Evolutionary conservation across 352 stramenopile species (phyloP).

Genomic region (Pythium plurisporium): DNA sequence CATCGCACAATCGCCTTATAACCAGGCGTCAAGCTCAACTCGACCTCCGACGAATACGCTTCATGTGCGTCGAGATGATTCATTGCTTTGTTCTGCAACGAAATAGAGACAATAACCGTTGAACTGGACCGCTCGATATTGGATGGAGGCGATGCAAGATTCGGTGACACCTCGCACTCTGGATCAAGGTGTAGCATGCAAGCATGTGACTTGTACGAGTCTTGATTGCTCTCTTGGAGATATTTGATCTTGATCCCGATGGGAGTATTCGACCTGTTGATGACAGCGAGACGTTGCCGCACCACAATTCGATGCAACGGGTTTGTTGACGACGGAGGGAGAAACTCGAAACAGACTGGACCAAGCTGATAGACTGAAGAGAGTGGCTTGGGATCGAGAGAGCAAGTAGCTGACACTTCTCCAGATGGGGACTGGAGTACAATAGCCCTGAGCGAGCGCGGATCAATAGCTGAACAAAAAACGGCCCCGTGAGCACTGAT

Average conservation of each 20-base stretch:
- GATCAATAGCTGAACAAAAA: conserved; percentile 7
- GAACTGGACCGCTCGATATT: background rate
- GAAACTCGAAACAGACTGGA: background rate
- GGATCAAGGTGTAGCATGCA: background rate
- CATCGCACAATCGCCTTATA: too few relatives aligned
- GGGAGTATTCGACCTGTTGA: background rate
- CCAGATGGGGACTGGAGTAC: background rate
- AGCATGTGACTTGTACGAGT: background rate
- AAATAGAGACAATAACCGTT: background rate
- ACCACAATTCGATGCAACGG: conserved; percentile 8
- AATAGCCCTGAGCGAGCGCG: background rate
- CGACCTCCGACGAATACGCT: background rate
- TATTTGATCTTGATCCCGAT: background rate
- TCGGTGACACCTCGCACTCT: background rate
- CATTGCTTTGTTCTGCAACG: background rate
- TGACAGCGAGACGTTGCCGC: background rate
- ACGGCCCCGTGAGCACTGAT: background rate
- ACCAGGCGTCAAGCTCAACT: background rate
- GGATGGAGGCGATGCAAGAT: too few relatives aligned
- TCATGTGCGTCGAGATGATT: background rate
- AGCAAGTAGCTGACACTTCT: background rate
- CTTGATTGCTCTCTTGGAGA: background rate
- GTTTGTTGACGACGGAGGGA: background rate
- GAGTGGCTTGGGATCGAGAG: background rate
- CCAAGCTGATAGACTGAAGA: conserved; percentile 1